Evolutionary conservation across 305 asterid genomes (phyloP), one percentile per base, ranked within the genome.

Genomic region (Rubia tinctorum): DNA sequence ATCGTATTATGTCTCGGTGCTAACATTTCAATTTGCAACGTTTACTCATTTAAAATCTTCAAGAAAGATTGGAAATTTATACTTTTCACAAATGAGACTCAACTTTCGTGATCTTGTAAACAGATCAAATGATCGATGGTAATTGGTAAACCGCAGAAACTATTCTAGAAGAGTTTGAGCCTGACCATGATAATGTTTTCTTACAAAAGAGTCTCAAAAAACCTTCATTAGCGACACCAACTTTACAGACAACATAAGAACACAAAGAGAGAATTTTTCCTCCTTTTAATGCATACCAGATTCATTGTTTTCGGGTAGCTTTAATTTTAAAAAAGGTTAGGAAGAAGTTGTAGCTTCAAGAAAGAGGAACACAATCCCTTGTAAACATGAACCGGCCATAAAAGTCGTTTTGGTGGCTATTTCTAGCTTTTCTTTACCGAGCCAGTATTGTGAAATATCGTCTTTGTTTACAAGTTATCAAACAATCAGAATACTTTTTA

Each of bases 161-260:
- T 15, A 34, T 17, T 25, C 11, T 13, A 51, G 30, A 72, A 75
- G 70, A 71, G 78, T n/a, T n/a, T n/a, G n/a, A n/a, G n/a, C 76
- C 81, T 43, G 42, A 7, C 68, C 47, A 39, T 56, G 43, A 69
- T 70, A n/a, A 65, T 70, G 68, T 70, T 73, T 13, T 69, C 66
- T 73, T 76, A 65, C 9, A 62, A 45, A 76, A 64, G 60, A 75
- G 68, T 53, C 47, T 59, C 67, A 61, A 79, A 72, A 67, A 79
- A 58, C 68, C 71, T 37, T 72, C 59, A 43, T 71, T 61, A 40
- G 69, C 70, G 49, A 23, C 25, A 9, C 79, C 63, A 66, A 71
- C 77, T 71, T 79, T 72, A 20, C 40, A 69, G 60, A 68, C 80
- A 76, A 72, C n/a, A n/a, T n/a, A n/a, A n/a, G n/a, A n/a, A n/a